phyloP scores from a whole-genome alignment of 2,329 filamentous ascomycete genomes.

The Penicillium sp. region DNA sequence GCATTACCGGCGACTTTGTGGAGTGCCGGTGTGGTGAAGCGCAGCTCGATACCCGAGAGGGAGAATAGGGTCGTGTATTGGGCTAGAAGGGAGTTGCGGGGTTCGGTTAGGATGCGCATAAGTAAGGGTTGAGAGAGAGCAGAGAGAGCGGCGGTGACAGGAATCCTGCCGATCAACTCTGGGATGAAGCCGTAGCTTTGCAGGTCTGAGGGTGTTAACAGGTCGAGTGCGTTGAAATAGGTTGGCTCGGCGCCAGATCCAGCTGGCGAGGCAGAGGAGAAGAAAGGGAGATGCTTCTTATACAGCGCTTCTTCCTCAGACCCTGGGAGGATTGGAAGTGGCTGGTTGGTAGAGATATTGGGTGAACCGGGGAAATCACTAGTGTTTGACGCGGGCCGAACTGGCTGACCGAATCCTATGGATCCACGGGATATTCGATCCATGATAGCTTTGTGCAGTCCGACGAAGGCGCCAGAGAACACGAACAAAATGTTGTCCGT shows the following conservation, averaged over 20 bases:
- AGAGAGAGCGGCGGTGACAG: constrained; percentile 77
- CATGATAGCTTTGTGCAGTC: constrained; percentile 76
- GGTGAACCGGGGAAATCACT: constrained; percentile 21
- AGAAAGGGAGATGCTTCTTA: constrained; percentile 52
- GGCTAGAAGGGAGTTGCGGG: constrained; percentile 73
- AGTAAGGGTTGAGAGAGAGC: constrained; percentile 61
- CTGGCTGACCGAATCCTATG: constrained; percentile 82
- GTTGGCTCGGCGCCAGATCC: constrained; percentile 36
- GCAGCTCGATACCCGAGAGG: constrained; percentile 65
- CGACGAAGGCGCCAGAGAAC: constrained; percentile 89
- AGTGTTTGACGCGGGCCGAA: constrained; percentile 48
- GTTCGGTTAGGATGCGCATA: constrained; percentile 82
- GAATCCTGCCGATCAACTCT: constrained; percentile 89
- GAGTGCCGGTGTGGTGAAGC: constrained; percentile 75
- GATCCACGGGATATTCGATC: constrained; percentile 77
- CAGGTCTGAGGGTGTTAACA: constrained; percentile 65
- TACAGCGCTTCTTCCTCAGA: constrained; percentile 57
- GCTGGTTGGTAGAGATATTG: constrained; percentile 24
- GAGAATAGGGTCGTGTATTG: constrained; percentile 86
- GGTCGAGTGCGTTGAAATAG: constrained; percentile 56
- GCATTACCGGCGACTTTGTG: constrained; percentile 68
- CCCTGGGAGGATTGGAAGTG: constrained; percentile 49
- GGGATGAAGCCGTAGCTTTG: constrained; percentile 86
- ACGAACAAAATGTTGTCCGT: constrained; percentile 97
- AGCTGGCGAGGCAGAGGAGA: constrained; percentile 46